phyloP scores from a whole-genome alignment of 2,329 filamentous ascomycete species.

The Diatrype stigma region DNA sequence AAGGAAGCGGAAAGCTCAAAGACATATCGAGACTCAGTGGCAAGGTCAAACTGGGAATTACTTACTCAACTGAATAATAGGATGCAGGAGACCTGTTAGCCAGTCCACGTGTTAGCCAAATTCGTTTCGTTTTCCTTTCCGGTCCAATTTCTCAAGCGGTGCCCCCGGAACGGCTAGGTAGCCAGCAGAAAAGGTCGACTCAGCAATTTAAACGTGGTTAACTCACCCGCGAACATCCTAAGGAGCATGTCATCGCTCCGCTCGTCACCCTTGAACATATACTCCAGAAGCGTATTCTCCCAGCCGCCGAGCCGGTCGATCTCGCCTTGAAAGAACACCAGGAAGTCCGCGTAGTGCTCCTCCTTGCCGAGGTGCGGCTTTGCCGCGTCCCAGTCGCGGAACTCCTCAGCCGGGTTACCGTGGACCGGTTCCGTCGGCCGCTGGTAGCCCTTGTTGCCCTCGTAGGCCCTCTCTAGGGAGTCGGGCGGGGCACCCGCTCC shows the following conservation, averaged over 20 bases:
- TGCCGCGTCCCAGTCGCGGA: conserved; percentile 55
- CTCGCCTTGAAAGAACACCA: conserved; percentile 71
- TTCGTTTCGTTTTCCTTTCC: not conserved
- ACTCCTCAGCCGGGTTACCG: conserved; percentile 45
- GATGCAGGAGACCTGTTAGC: conserved; percentile 64
- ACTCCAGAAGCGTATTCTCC: conserved; percentile 58
- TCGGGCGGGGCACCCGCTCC: conserved; percentile 63
- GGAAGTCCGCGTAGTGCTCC: conserved; percentile 64
- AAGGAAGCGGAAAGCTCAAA: too few relatives aligned
- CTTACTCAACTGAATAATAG: conserved; percentile 69
- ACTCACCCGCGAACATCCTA: conserved; percentile 55
- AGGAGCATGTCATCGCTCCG: conserved; percentile 64
- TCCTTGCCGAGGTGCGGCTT: conserved; percentile 58
- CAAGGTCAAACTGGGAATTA: too few relatives aligned
- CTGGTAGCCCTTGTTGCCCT: conserved; percentile 65
- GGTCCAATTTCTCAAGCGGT: too few relatives aligned
- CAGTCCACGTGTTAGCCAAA: not conserved
- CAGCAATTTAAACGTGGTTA: conserved; percentile 26
- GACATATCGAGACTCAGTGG: too few relatives aligned
- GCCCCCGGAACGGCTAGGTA: too few relatives aligned
- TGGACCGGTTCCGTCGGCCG: conserved; percentile 45
- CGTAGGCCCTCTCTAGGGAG: conserved; percentile 60
- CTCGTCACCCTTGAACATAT: conserved; percentile 64
- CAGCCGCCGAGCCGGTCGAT: conserved; percentile 63
- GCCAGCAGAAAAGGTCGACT: conserved; percentile 11